phyloP scores from a whole-genome alignment of 2,329 filamentous ascomycete species.

The Aspergillus fructus region DNA sequence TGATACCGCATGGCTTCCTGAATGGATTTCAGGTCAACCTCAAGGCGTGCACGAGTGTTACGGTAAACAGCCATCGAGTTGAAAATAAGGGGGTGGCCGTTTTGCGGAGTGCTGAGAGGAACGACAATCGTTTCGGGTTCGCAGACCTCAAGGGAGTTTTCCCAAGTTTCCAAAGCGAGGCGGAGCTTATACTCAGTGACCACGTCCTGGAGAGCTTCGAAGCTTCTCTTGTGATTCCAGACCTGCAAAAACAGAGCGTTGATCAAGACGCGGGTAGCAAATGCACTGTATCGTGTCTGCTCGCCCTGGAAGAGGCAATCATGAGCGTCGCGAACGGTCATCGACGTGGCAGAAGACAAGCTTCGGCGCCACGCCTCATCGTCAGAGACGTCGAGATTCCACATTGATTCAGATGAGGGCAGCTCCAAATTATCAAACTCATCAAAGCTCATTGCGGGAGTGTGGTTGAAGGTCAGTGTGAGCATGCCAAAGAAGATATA shows the following conservation, averaged over 20 bases:
- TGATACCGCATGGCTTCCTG: constrained; percentile 97
- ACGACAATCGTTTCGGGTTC: constrained; percentile 88
- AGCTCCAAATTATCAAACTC: constrained; percentile 93
- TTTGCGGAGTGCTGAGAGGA: constrained; percentile 88
- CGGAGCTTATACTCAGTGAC: constrained; percentile 98
- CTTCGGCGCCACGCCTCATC: constrained; percentile 82
- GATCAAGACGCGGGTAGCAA: constrained; percentile 97
- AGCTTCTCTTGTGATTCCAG: constrained; percentile 98
- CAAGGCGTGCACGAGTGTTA: constrained; percentile 85
- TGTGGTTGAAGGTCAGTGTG: constrained; percentile 96
- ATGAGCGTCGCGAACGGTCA: constrained; percentile 91
- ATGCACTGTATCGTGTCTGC: constrained; percentile 86
- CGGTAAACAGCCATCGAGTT: constrained; percentile 97
- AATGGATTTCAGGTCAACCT: constrained; percentile 92
- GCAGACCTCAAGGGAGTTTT: constrained; percentile 89
- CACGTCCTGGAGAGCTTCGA: constrained; percentile 94
- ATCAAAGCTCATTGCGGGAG: constrained; percentile 95
- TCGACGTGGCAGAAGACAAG: constrained; percentile 66
- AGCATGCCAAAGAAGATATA: constrained; percentile 98
- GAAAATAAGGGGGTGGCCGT: constrained; percentile 94
- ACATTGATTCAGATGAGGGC: constrained; percentile 88
- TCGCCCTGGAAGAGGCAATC: constrained; percentile 95
- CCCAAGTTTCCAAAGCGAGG: constrained; percentile 96
- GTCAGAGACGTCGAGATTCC: constrained; percentile 80
- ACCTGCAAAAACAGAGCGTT: constrained; percentile 97